Base-by-base conservation (phyloP, 2,329 filamentous ascomycete species). In the Alternaria sp. region DNA sequence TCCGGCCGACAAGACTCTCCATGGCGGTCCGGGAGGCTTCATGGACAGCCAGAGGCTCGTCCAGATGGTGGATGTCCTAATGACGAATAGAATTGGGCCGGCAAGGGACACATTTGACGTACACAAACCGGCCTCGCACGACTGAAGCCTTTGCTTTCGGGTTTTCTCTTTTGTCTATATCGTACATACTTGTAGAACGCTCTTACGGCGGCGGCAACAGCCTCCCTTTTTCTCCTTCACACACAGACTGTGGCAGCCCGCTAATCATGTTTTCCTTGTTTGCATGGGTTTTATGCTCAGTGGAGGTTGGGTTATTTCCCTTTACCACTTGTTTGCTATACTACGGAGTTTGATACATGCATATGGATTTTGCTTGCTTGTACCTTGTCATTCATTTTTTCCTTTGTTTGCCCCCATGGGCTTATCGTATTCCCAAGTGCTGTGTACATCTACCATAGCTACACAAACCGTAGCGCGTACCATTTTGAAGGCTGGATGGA, bases 171-270 rank as follows among this genome's bases (percentile, higher is more conserved):
- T 77, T 77, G 68, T 73, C 63, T 72, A 62, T 71, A 77, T 74
- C 70, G 76, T 79, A 79, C 73, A 80, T 79, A 80, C 50, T 67
- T 75, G 75, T 78, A 77, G 77, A 78, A 69, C 71, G 72, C 61
- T 62, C 50, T 72, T 64, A 53, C 64, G 70, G 69, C 65, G 75
- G 72, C 64, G 70, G 74, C 72, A 54, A 45, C 25, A 55, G 68
- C 71, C 67, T 74, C 67, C 61, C 71, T 69, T 68, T 63, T 71
- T 71, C 66, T 60, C 67, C 60, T 60, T 66, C 62, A 41, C 25
- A 30, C 33, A 45, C 25, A 49, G 44, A 71, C 72, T 71, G 74
- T 71, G 68, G 58, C 44, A 59, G 68, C 75, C 74, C 75, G 70
- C 71, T 79, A 79, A 78, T 79, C 66, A 67, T 70, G 71, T 67